Base-by-base conservation (phyloP, 805 yeast species). In the Starmerella ratchasimensis region DNA sequence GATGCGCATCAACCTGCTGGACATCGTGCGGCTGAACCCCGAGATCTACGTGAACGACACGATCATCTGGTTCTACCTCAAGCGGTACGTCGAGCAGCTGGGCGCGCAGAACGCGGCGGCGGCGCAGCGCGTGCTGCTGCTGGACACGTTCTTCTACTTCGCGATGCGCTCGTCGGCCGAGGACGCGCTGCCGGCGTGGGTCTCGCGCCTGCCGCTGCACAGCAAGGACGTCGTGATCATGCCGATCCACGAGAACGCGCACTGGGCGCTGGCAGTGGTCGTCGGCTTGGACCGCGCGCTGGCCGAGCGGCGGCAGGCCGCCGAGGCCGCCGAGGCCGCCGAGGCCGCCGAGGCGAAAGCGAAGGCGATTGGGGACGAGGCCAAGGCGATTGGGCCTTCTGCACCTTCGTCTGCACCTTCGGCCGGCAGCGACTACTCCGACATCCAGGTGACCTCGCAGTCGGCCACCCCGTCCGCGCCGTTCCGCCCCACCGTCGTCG, bases 1-100 rank as follows among this genome's bases (percentile, higher is more conserved):
- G 1, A 68, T 80, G 45, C 67, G 68, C 4, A 68, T 88, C 7
- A 65, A 74, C 1, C 68, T 72, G 42, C 65, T 71, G 27, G 98
- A 90, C 53, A 82, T 80, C 55, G 72, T 71, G 44, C 79, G 95
- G 31, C 64, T 88, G 8, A 74, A 76, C 51, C 76, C 78, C 41
- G 75, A 76, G 33, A 81, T 80, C 44, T 88, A 94, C 86, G 71
- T 90, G 34, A 88, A 90, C 59, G 98, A 90, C 52, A 71, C 79
- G 0, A 63, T 90, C 34, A 76, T 90, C 38, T 94, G 83, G 56
- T 88, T 88, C 54, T 84, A 81, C 51, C 64, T 82, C 63, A 50
- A 54, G 49, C 35, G 51, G 53, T 28, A 36, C 21, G 48, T 37
- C 32, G 56, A 36, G 33, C 41, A 43, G 37, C 64, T 59, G 43